These are phyloP conservation scores for Wickerhamomyces hampshirensis DNA, from an alignment of 805 yeast genomes.

Conservation along the genomic window DNA sequence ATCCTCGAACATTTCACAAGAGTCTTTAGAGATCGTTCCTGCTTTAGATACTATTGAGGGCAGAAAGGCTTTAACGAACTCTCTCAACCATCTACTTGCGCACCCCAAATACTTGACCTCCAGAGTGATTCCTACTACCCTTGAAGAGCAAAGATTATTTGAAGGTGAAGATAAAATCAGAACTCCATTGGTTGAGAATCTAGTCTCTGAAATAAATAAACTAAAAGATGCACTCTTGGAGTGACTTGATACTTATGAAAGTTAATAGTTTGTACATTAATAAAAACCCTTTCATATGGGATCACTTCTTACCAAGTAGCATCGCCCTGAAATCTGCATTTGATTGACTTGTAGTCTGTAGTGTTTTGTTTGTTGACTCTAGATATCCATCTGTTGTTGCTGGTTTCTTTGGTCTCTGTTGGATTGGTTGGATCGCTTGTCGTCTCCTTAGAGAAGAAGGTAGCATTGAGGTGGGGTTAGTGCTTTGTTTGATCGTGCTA, in stretches of 20 bases:
- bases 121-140: slow-evolving; percentile 55
- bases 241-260: neutral
- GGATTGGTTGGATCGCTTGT: slow-evolving; percentile 1
- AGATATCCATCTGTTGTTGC: neutral
- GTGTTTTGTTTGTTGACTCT: neutral
- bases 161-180: slow-evolving; percentile 43
- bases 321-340: slow-evolving; percentile 25
- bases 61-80: slow-evolving; percentile 52
- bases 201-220: slow-evolving; percentile 49
- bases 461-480: slow-evolving; percentile 1
- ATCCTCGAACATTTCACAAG: slow-evolving; percentile 16
- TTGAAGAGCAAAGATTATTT: slow-evolving; percentile 58
- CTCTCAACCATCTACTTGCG: slow-evolving; percentile 67
- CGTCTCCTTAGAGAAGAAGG: slow-evolving; percentile 12
- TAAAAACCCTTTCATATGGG: neutral
- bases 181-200: slow-evolving; percentile 37
- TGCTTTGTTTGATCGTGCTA: neutral
- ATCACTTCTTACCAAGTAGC: slow-evolving; percentile 15
- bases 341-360: slow-evolving; percentile 8
- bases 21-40: slow-evolving; percentile 36
- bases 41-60: slow-evolving; percentile 60
- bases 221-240: slow-evolving; percentile 36
- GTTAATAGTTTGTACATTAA: neutral
- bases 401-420: neutral
- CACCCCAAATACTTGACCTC: slow-evolving; percentile 83